These are phyloP conservation scores for Quercus agrifolia DNA, from an alignment of 306 rosid species.

Conservation along the genomic window DNA sequence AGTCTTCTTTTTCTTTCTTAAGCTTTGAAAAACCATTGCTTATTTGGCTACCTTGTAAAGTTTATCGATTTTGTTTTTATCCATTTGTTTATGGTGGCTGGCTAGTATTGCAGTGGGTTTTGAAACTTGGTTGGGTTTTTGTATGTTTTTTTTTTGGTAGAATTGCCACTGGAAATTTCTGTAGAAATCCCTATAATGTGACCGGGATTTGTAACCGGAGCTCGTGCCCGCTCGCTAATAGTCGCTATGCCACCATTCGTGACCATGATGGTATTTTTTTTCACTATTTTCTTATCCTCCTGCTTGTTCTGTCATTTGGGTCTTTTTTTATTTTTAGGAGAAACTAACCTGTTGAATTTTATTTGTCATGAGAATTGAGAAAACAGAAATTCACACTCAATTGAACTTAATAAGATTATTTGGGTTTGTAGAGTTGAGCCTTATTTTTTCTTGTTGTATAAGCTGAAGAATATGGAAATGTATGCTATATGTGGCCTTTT, in stretches of 20 bases:
- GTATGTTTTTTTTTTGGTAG: conserved; percentile 19
- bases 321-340: background rate
- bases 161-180: conserved; percentile 68
- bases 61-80: background rate
- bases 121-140: background rate
- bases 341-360: background rate
- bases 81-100: background rate
- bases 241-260: conserved; percentile 93
- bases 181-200: conserved; percentile 81
- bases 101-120: background rate
- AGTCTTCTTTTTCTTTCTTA: background rate
- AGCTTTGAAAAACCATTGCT: background rate
- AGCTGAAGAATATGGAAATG: background rate
- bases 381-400: background rate
- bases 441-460: background rate
- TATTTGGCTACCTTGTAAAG: background rate
- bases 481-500: background rate
- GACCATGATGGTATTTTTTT: conserved; percentile 65
- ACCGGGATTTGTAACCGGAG: conserved; percentile 94
- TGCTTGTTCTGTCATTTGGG: background rate
- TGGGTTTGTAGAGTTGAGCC: background rate
- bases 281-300: background rate
- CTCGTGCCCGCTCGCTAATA: conserved; percentile 88
- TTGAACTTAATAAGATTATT: background rate
- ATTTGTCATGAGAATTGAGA: background rate